Conservation (phyloP, 2,329 filamentous ascomycete species). For the Penicillium sp. region DNA sequence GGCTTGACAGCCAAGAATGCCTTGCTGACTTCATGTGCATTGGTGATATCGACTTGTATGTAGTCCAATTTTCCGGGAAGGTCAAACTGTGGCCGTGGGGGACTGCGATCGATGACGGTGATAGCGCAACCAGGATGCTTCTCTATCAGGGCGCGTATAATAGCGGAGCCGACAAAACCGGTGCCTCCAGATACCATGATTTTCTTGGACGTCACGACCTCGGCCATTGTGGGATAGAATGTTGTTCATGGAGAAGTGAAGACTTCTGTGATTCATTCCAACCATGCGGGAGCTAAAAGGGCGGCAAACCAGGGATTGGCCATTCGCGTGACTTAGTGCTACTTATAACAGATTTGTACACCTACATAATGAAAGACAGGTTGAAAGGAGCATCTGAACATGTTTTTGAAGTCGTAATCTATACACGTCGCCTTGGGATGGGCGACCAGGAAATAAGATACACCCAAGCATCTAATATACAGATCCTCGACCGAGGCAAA, state of each 20-base stretch:
- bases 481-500: slow-evolving; percentile 32
- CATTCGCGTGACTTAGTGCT: slow-evolving; percentile 5
- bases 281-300: not conserved
- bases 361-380: not conserved
- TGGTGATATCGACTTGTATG: slow-evolving; percentile 36
- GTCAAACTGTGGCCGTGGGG: slow-evolving; percentile 28
- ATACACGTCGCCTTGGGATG: slow-evolving; percentile 20
- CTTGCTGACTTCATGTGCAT: slow-evolving; percentile 23
- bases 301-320: slow-evolving; percentile 2
- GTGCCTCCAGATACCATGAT: slow-evolving; percentile 40
- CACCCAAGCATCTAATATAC: slow-evolving; percentile 39
- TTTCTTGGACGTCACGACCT: slow-evolving; percentile 16
- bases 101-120: slow-evolving; percentile 37
- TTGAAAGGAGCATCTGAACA: slow-evolving; percentile 9
- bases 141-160: slow-evolving; percentile 36
- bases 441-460: slow-evolving; percentile 19
- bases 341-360: not conserved
- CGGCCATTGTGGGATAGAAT: not conserved
- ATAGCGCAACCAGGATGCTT: slow-evolving; percentile 37
- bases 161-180: slow-evolving; percentile 42
- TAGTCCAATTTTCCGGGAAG: slow-evolving; percentile 27
- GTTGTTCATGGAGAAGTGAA: not conserved
- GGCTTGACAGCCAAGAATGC: slow-evolving; percentile 44
- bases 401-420: slow-evolving; percentile 24
- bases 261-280: not conserved